phyloP scores from a whole-genome alignment of 2,329 filamentous ascomycete species.

The Fusarium sp. region DNA sequence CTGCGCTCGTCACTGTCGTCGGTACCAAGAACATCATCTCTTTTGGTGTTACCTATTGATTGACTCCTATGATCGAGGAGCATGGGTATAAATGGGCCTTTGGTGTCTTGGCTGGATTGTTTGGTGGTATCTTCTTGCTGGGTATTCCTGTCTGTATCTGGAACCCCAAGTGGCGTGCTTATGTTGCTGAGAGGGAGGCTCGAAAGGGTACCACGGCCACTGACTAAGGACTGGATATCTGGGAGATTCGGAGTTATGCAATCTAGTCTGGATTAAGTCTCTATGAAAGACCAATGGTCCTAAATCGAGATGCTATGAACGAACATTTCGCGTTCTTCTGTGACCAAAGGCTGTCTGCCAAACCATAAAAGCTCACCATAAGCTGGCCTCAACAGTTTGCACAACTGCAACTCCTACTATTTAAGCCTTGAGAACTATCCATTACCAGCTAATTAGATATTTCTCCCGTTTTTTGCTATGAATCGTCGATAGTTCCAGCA shows the following conservation, averaged over 20 bases:
- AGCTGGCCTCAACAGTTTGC: fast-evolving
- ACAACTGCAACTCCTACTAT: not conserved
- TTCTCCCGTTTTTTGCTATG: fast-evolving
- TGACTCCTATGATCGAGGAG: slow-evolving; percentile 6
- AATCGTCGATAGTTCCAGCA: too few relatives aligned
- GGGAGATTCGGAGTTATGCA: fast-evolving
- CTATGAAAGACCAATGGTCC: fast-evolving
- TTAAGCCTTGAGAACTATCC: too few relatives aligned
- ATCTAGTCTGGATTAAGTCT: fast-evolving
- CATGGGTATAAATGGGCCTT: slow-evolving; percentile 6
- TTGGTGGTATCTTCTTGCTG: slow-evolving; percentile 22
- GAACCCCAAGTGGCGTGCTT: slow-evolving; percentile 24
- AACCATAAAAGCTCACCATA: fast-evolving
- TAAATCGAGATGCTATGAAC: not conserved
- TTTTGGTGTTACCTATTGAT: not conserved
- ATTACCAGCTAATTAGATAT: too few relatives aligned
- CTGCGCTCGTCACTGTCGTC: slow-evolving; percentile 6
- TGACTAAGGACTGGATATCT: not conserved
- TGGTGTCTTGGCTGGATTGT: slow-evolving; percentile 1
- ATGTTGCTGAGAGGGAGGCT: slow-evolving; percentile 9
- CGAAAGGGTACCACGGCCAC: not conserved
- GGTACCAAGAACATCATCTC: slow-evolving; percentile 15
- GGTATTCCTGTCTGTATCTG: slow-evolving; percentile 25
- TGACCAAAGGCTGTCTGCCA: not conserved
- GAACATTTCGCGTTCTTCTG: not conserved